Evolutionary conservation across 768 basidiomycete species (phyloP), one percentile per base, ranked within the genome.

Genomic region (Amanita exitialis): DNA sequence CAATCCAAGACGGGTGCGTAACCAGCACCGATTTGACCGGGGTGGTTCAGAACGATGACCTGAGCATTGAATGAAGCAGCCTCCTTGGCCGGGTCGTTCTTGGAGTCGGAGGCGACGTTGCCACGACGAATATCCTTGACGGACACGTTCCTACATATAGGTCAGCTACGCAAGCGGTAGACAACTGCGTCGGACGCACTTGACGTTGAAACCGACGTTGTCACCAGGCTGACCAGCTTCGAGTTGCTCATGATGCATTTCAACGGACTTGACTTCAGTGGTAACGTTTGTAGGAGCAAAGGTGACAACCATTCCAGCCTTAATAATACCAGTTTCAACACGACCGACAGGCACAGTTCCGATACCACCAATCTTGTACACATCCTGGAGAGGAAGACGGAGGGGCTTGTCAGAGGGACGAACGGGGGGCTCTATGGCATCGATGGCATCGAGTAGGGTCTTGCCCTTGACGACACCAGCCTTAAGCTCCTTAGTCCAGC

Each of bases 311-410:
- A 98, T 99, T 71, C 95, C 95, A 63, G 94, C 90, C 80, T 96
- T 96, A 83, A 99, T 97, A 72, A 91, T 67, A 86, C 96, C 96
- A 66, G 96, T 99, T 80, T 99, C 96, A 62, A 99, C 96, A 90
- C 96, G 96, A 70, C 96, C 96, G 75, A 99, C 96, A 69, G 96
- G 96, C 65, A 99, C 96, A 63, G 96, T 99, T 61, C 96, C 96
- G 61, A 99, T 99, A 91, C 96, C 96, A 76, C 96, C 96, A 64
- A 99, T 99, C 82, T 99, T 99, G 91, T 99, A 98, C 66, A 99
- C 96, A 82, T 99, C 96, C 83, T 99, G 95, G 70, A 96, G 92
- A 64, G 95, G 93, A 60, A 99, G 94, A 75, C 96, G 94, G 77
- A 99, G 96, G 62, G 96, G 95, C 81, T 97, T 98, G 79, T 99